Evolutionary conservation across 306 rosid genomes (phyloP), one percentile per base, ranked within the genome.

Genomic region (Glycine tomentella): DNA sequence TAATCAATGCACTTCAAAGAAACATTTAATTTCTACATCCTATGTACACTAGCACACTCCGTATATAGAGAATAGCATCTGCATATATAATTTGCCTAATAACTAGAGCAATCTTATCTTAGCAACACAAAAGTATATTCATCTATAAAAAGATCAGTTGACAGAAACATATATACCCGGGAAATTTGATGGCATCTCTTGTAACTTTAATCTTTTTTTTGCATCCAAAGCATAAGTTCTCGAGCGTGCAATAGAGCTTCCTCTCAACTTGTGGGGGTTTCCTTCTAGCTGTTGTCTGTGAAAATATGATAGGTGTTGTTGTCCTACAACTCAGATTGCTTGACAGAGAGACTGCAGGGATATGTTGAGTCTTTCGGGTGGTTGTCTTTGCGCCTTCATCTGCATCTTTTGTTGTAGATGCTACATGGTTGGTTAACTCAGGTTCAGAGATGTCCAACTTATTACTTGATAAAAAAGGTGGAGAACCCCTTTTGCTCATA

Each of bases 141-240:
- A 25, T 25, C 31, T 25, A 25, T 25, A 25, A 25, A 25, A 25
- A 25, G 2, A 25, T 25, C 31, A 25, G 31, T 25, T 25, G 31
- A 25, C 31, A 25, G 31, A 25, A 25, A 25, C 31, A 25, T 25
- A 25, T 25, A 2, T 87, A 91, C 98, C 99, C 98, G 4, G 83
- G 77, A 40, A 91, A 67, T 49, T 71, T 86, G 77, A 93, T 89
- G 51, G 73, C 92, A 79, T 91, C 91, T 89, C 97, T 90, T 3
- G 92, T 85, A 52, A 91, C 63, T 85, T 82, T 87, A 79, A 95
- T 88, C 88, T 89, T 95, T 83, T 89, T 93, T 44, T 75, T 73
- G 67, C 94, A 81, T 74, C 99, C 99, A 68, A 90, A 87, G 57
- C 91, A 87, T 31, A 95, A 78, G 56, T 93, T 87, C 87, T 95